Conservation (phyloP, 805 yeast genomes). For the Pichia thaimueangensis region DNA sequence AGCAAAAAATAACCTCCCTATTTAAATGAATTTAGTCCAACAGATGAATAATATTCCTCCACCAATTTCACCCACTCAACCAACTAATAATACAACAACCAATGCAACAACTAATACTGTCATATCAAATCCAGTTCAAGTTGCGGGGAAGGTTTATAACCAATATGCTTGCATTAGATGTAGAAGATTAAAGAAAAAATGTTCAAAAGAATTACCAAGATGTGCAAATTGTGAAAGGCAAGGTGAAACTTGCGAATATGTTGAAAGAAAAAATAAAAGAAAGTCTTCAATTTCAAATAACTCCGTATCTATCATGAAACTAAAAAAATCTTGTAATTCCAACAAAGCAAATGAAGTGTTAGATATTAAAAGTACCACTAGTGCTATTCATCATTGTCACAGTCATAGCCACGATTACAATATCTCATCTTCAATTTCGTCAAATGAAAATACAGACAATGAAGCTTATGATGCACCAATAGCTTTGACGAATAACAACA, state of each 20-base stretch:
- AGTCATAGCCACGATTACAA: background rate
- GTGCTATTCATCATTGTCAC: background rate
- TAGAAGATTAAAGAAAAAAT: constrained; percentile 42
- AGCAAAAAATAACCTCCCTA: no score
- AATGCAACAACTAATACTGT: background rate
- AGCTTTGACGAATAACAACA: no score
- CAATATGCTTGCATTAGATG: constrained; percentile 40
- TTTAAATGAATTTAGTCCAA: background rate
- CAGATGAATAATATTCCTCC: background rate
- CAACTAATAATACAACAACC: no score
- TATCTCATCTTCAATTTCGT: no score
- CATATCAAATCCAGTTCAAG: background rate
- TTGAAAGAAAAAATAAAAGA: constrained; percentile 31
- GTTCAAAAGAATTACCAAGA: constrained; percentile 38
- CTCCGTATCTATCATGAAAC: no score
- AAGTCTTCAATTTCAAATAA: constrained; percentile 11
- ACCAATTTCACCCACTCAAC: background rate
- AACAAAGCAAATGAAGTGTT: no score
- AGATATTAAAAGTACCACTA: background rate
- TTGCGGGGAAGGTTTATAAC: background rate
- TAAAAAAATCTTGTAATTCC: background rate
- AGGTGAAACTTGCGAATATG: constrained; percentile 35
- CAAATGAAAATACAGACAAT: no score
- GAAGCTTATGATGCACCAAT: no score
- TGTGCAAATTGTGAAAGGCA: constrained; percentile 39